A percentile compares a stretch with the other conserved stretches of the same genome.
These are phyloP conservation scores for Fusarium palustre DNA, from an alignment of 2,329 filamentous ascomycete species.

Conservation along the genomic window DNA sequence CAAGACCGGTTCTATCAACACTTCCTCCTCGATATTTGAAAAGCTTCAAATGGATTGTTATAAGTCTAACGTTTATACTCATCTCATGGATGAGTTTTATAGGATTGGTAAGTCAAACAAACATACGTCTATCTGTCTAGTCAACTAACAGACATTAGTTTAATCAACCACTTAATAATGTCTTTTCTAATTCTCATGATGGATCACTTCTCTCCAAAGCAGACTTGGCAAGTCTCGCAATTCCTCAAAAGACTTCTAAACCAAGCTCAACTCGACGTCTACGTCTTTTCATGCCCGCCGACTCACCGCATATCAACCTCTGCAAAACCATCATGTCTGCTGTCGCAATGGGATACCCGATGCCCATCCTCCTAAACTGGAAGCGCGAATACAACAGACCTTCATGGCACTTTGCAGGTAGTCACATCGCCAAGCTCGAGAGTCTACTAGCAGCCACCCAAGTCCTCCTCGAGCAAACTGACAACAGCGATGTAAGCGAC, in stretches of 20 bases:
- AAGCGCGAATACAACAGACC: constrained; percentile 53
- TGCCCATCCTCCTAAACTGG: constrained; percentile 55
- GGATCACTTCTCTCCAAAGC: constrained; percentile 8
- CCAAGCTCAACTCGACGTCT: constrained; percentile 44
- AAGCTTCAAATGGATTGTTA: constrained; percentile 10
- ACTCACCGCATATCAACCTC: constrained; percentile 52
- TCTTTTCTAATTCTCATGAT: neutral
- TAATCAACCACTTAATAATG: neutral
- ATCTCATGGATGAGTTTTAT: constrained; percentile 24
- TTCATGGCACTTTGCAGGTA: constrained; percentile 54
- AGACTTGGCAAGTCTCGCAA: constrained; percentile 22
- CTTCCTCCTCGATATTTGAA: neutral
- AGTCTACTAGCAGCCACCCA: constrained; percentile 50
- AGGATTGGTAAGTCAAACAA: neutral
- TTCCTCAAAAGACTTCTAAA: constrained; percentile 1
- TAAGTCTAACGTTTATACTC: constrained; percentile 4
- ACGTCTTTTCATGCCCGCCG: constrained; percentile 55
- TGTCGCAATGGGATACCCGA: constrained; percentile 54
- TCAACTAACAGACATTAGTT: constrained; percentile 32
- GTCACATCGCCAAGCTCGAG: constrained; percentile 55
- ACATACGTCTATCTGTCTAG: accelerated
- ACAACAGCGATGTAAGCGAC: constrained; percentile 33
- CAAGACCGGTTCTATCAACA: constrained; percentile 1
- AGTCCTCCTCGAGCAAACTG: constrained; percentile 41
- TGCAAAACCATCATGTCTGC: constrained; percentile 56